Evolutionary conservation across 2,329 filamentous ascomycete species (phyloP), one percentile per base, ranked within the genome.

Genomic region (Penicillium paneum): DNA sequence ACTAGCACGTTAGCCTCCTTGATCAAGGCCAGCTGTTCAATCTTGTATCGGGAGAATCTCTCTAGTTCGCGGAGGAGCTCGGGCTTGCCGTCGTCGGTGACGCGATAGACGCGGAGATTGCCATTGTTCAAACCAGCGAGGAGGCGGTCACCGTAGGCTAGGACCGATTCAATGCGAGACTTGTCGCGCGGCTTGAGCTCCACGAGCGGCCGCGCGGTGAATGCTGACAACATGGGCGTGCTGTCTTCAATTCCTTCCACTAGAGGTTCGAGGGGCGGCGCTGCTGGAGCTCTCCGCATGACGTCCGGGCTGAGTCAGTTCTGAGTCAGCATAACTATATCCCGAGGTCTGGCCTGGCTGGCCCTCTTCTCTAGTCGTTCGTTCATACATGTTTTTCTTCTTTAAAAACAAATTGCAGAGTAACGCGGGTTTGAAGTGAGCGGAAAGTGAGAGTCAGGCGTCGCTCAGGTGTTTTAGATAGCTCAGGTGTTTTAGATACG

Each of bases 141-240:
- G 34, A 99, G 83, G 59, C 92, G 86, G 71, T 99, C 94, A 70
- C 92, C 91, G 76, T 96, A 90, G 58, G 93, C 90, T 44, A 97
- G 82, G 63, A 99, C 90, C 46, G 90, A 94, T 77, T 99, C 94
- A 76, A 99, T 96, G 80, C 89, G 94, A 63, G 90, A 95, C 80
- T 95, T 97, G 84, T 97, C 93, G 75, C 90, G 88, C 75, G 87
- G 86, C 78, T 89, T 92, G 68, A 99, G 88, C 89, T 99, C 94
- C 81, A 97, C 89, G 73, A 99, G 93, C 61, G 92, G 90, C 70
- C 90, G 89, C 79, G 94, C 92, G 66, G 89, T 96, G 78, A 99
- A 99, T 71, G 94, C 94, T 76, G 93, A 95, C 76, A 99, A 88
- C 94, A 97, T 97, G 61, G 62, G 59, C 64, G 64, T 60, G 60